phyloP scores from a whole-genome alignment of 2,329 filamentous ascomycete genomes.

The Parastagonospora avenae region DNA sequence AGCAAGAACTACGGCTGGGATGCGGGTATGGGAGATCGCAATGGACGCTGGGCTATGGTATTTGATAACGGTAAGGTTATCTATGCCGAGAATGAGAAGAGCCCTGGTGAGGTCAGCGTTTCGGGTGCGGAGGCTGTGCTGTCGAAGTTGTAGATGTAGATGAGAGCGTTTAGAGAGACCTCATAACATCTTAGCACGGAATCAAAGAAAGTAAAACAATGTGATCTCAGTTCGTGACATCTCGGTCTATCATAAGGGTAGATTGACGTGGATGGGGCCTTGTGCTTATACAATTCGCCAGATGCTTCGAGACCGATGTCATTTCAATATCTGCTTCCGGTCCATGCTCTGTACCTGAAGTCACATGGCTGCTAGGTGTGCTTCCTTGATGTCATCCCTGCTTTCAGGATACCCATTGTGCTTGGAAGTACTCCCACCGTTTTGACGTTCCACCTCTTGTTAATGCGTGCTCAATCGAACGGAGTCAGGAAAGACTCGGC shows the following conservation, averaged over 20 bases:
- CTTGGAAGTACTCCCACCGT: too few species aligned
- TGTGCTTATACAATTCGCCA: background rate
- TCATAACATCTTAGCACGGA: too few species aligned
- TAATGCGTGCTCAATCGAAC: slow-evolving; percentile 32
- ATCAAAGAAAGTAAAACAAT: too few species aligned
- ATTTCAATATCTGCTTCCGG: background rate
- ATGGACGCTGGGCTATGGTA: slow-evolving; percentile 78
- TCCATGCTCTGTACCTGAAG: background rate
- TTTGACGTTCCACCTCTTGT: too few species aligned
- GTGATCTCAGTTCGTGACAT: too few species aligned
- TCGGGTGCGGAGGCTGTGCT: slow-evolving; percentile 55
- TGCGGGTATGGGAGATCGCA: slow-evolving; percentile 69
- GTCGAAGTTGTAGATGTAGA: slow-evolving; percentile 49
- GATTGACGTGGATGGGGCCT: too few species aligned
- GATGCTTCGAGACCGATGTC: background rate
- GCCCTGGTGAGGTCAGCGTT: slow-evolving; percentile 55
- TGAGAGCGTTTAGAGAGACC: too few species aligned
- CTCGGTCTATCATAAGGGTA: too few species aligned
- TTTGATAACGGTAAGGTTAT: slow-evolving; percentile 78
- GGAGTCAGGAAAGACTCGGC: slow-evolving; percentile 98
- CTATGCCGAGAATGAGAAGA: slow-evolving; percentile 77
- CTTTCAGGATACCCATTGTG: too few species aligned
- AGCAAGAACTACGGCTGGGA: slow-evolving; percentile 79
- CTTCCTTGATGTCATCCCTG: background rate
- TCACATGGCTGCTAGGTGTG: background rate